Evolutionary conservation across 495 filamentous ascomycete species (phyloP), one percentile per base, ranked within the genome.

Genomic region (Penicillium fimorum): DNA sequence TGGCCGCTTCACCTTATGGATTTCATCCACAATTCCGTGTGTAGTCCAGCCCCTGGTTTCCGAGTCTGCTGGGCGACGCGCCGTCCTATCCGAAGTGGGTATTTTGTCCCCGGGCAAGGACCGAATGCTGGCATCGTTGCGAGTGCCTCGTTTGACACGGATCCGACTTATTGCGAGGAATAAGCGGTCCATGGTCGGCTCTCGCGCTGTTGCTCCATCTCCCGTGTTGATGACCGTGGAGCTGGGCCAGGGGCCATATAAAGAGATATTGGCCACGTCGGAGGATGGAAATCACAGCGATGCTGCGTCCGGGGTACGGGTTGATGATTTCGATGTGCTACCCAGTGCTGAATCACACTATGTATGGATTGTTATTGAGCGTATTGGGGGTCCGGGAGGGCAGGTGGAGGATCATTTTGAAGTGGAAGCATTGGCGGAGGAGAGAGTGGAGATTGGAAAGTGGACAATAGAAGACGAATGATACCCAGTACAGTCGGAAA

Each of bases 301-400:
- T 66, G 77, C 83, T 1, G 77, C 80, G 4, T 79, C 80, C 25
- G 91, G 88, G 0, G 73, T 96, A 30, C 78, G 90, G 10, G 87
- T 86, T 0, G 74, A 79, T 12, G 88, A 92, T 57, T 78, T 92
- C 51, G 85, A 91, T 76, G 62, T 96, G 30, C 78, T 79, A 12
- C 88, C 88, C 0, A 71, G 70, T 20, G 70, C 76, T 47, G 68
- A 76, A 40, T 58, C 61, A 3, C 60, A 77, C n/a, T 83, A 84
- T 18, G 67, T 92, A 17, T 90, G 87, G 87, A 70, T 96, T 54
- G 87, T 96, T 13, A 73, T 96, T 55, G 91, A 96, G 68, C 78
- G 89, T 55, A 76, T 88, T 47, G 87, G 84, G 49, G 69, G 77
- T 33, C 75, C 75, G 35, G 77, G 70, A 17, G 71, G 70, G 44